A percentile compares a stretch with the other conserved stretches of the same genome.
phyloP scores from a whole-genome alignment of 1,284 basidiomycete genomes.

The Cutaneotrichosporon sp. region DNA sequence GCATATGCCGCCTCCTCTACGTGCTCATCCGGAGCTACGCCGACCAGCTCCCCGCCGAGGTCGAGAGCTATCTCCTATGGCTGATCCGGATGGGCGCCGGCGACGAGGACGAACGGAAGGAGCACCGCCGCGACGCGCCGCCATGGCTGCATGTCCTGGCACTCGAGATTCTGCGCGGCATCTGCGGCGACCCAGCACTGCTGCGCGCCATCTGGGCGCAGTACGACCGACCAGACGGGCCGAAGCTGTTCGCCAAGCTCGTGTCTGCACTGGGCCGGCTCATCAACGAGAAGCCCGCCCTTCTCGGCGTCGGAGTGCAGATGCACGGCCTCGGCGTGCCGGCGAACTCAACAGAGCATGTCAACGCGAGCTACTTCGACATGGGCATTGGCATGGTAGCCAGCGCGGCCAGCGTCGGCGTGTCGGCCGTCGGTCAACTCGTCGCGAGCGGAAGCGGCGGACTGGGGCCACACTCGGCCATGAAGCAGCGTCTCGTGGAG shows the following conservation, averaged over 20 bases:
- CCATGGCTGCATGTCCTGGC: constrained; percentile 86
- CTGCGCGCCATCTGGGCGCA: constrained; percentile 77
- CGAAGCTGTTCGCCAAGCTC: constrained; percentile 74
- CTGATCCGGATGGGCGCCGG: constrained; percentile 76
- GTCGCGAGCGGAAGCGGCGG: constrained; percentile 63
- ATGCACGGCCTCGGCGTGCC: constrained; percentile 75
- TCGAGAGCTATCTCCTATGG: constrained; percentile 80
- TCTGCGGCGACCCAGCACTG: constrained; percentile 80
- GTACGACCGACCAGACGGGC: constrained; percentile 66
- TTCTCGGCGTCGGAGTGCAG: constrained; percentile 75
- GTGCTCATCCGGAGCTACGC: constrained; percentile 90
- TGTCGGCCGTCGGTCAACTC: constrained; percentile 67
- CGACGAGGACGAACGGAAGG: constrained; percentile 56
- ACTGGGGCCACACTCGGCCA: constrained; percentile 69
- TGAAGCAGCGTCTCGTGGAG: constrained; percentile 92
- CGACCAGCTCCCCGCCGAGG: constrained; percentile 72
- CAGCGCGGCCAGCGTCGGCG: constrained; percentile 75
- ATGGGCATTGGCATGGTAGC: constrained; percentile 80
- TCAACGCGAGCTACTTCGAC: constrained; percentile 56
- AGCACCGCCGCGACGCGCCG: constrained; percentile 52
- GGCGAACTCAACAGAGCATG: constrained; percentile 25
- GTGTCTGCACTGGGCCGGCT: constrained; percentile 78
- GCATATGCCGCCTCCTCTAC: constrained; percentile 90
- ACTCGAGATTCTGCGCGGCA: constrained; percentile 85
- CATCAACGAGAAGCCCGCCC: constrained; percentile 78